Percentiles rank a stretch among this genome's conserved stretches.
Conservation (phyloP, 2,329 filamentous ascomycete species). For the Zasmidium cellare region DNA sequence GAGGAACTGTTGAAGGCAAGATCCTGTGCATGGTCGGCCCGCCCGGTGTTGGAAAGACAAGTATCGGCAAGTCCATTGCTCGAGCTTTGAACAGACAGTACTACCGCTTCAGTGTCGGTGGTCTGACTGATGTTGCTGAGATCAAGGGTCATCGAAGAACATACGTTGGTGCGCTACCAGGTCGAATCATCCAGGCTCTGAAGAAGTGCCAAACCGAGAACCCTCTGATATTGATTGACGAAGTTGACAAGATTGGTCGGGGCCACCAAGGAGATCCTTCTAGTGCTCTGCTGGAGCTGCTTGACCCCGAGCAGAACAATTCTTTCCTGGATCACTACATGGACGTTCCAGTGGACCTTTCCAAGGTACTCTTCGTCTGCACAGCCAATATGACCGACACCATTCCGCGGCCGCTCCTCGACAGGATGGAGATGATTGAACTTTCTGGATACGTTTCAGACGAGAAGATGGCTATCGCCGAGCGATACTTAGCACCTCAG, state of each 20-base stretch:
- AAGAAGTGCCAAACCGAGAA: constrained; percentile 99
- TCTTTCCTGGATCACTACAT: constrained; percentile 99
- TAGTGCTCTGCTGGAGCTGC: constrained; percentile 85
- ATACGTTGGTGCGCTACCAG: constrained; percentile 92
- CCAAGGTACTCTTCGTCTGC: constrained; percentile 97
- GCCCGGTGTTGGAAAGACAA: constrained; percentile 96
- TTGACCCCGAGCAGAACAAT: constrained; percentile 95
- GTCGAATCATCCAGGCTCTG: constrained; percentile 93
- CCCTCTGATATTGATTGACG: constrained; percentile 91
- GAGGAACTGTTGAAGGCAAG: constrained; percentile 96
- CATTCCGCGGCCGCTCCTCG: constrained; percentile 87
- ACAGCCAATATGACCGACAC: constrained; percentile 99
- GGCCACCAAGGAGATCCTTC: constrained; percentile 96
- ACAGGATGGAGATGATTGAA: constrained; percentile 97
- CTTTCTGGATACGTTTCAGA: constrained; percentile 95
- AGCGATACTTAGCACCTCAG: constrained; percentile 85
- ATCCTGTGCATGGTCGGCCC: constrained; percentile 97
- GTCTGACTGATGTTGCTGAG: constrained; percentile 94
- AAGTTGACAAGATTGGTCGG: constrained; percentile 96
- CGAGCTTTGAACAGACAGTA: constrained; percentile 93
- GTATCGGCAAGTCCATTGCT: constrained; percentile 97
- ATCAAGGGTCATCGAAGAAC: constrained; percentile 97
- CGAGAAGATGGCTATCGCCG: constrained; percentile 98
- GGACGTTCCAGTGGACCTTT: constrained; percentile 95
- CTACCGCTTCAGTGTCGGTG: constrained; percentile 97